phyloP scores from a whole-genome alignment of 2,329 filamentous ascomycete genomes.

The Cryphonectria parasitica region DNA sequence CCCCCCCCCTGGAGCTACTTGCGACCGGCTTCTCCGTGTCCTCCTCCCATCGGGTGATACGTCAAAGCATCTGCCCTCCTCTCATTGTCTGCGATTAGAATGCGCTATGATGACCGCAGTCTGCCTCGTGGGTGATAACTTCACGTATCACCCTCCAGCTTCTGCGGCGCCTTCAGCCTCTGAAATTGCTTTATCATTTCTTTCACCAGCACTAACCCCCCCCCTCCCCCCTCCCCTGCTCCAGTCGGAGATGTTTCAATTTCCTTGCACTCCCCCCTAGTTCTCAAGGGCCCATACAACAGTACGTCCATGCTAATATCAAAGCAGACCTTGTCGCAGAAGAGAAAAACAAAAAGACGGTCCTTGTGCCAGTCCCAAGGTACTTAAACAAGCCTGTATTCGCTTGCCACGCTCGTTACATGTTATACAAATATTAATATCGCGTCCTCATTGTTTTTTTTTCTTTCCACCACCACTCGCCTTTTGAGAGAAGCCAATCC shows the following conservation, averaged over 20 bases:
- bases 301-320: slow-evolving; percentile 25
- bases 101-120: slow-evolving; percentile 22
- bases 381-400: slow-evolving; percentile 26
- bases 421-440: slow-evolving; percentile 7
- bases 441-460: background rate
- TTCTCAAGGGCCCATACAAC: slow-evolving; percentile 13
- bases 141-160: slow-evolving; percentile 25
- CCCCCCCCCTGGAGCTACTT: background rate
- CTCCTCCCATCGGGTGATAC: slow-evolving; percentile 12
- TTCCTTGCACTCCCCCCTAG: slow-evolving; percentile 19
- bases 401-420: slow-evolving; percentile 19
- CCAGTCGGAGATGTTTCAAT: slow-evolving; percentile 28
- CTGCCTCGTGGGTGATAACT: slow-evolving; percentile 12
- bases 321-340: slow-evolving; percentile 29
- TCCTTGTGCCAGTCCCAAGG: slow-evolving; percentile 26
- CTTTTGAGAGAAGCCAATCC: background rate
- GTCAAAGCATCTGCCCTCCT: slow-evolving; percentile 13
- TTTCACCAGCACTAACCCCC: slow-evolving; percentile 12
- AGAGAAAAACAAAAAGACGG: slow-evolving; percentile 19
- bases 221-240: slow-evolving; percentile 22
- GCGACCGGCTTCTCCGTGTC: background rate
- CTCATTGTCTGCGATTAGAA: slow-evolving; percentile 14
- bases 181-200: slow-evolving; percentile 26
- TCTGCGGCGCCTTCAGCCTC: slow-evolving; percentile 19
- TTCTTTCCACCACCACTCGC: background rate